phyloP scores from a whole-genome alignment of 78 protist species.

The Dictyostelium brefeldianum region DNA sequence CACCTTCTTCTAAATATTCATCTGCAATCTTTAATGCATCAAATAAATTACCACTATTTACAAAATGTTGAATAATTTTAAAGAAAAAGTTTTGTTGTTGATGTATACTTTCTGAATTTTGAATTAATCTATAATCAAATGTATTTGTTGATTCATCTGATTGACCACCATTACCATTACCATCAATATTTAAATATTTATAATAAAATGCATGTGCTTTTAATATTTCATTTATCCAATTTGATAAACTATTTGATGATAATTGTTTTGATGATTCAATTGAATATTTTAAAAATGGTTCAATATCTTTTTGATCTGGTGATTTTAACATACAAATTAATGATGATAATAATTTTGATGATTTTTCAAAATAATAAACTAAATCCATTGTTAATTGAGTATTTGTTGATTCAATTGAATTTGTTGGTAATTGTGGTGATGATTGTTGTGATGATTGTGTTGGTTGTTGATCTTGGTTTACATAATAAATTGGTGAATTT shows the following conservation, averaged over 20 bases:
- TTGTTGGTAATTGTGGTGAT: background rate
- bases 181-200: conserved; percentile 10
- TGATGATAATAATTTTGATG: conserved; percentile 48
- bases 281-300: conserved; percentile 40
- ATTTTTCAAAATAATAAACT: conserved; percentile 30
- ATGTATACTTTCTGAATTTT: conserved; percentile 57
- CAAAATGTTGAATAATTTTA: conserved; percentile 60
- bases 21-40: conserved; percentile 77
- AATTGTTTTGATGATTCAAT: conserved; percentile 13
- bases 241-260: conserved; percentile 1
- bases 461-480: conserved; percentile 9
- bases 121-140: conserved; percentile 28
- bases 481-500: conserved; percentile 56
- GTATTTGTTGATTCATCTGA: background rate
- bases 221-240: conserved; percentile 69
- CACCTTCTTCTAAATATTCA: conserved; percentile 76
- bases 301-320: conserved; percentile 20
- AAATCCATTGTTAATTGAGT: conserved; percentile 32
- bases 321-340: conserved; percentile 66
- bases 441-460: background rate
- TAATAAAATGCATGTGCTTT: conserved; percentile 57
- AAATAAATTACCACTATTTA: background rate
- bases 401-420: background rate
- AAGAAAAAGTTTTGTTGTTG: conserved; percentile 77
- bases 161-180: background rate